A percentile compares a stretch with the other conserved stretches of the same genome.
These are phyloP conservation scores for Eimeria zaria DNA, from an alignment of 169 alveolate genomes.

Conservation along the genomic window DNA sequence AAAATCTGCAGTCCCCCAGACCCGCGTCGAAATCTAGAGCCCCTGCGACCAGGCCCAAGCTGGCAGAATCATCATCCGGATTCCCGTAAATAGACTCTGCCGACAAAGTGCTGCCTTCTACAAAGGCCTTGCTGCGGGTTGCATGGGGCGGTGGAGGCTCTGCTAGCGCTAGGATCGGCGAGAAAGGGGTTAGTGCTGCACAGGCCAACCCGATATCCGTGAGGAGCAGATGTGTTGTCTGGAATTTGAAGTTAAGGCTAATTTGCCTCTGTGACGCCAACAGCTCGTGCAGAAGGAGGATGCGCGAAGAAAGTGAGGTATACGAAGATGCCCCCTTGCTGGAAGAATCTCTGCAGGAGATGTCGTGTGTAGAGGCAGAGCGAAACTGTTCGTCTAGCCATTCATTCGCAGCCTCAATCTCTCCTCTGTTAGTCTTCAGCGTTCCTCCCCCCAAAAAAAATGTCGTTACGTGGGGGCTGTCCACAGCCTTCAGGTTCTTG, in stretches of 20 bases:
- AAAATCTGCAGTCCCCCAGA: constrained; percentile 1
- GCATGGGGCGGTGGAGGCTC: neutral
- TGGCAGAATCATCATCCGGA: neutral
- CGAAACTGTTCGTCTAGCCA: constrained; percentile 17
- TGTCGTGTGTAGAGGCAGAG: neutral
- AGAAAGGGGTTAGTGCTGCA: constrained; percentile 33
- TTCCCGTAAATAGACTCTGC: neutral
- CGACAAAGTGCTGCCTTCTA: neutral
- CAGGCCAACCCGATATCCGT: constrained; percentile 77
- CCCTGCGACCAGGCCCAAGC: neutral
- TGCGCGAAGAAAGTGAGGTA: neutral
- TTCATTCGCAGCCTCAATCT: constrained; percentile 48
- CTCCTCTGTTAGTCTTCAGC: constrained; percentile 7
- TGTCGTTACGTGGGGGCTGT: constrained; percentile 28
- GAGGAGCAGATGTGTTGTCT: constrained; percentile 17
- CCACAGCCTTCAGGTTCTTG: neutral
- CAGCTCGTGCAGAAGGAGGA: constrained; percentile 35
- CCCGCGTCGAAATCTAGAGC: constrained; percentile 1
- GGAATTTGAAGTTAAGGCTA: neutral
- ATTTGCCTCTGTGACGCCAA: constrained; percentile 60
- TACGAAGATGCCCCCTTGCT: neutral
- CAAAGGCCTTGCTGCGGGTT: neutral
- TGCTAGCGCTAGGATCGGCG: constrained; percentile 33
- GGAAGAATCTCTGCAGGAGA: neutral
- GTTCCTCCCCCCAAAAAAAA: constrained; percentile 46